A percentile compares a stretch with the other conserved stretches of the same genome.
Evolutionary conservation across 2,329 filamentous ascomycete species (phyloP).

Genomic region (Emericellopsis atlantica): DNA sequence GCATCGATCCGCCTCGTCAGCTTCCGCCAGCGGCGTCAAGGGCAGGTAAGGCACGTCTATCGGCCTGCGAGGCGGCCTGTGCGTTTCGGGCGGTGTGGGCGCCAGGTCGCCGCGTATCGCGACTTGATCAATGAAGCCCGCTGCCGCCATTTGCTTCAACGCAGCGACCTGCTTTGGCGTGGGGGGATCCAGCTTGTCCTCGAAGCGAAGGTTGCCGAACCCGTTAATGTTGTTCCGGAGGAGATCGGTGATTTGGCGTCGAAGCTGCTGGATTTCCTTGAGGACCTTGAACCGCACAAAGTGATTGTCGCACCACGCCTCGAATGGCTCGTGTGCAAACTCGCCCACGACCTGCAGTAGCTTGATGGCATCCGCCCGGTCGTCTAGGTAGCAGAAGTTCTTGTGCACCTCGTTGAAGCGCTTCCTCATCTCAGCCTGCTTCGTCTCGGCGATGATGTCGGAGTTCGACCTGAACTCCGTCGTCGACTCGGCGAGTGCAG

Average conservation of each 20-base stretch:
- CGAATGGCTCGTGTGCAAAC: conserved; percentile 62
- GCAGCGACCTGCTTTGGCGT: conserved; percentile 60
- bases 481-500: conserved; percentile 33
- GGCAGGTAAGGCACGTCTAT: conserved; percentile 89
- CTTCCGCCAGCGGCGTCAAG: conserved; percentile 53
- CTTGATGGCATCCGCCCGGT: conserved; percentile 79
- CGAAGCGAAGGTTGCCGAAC: conserved; percentile 43
- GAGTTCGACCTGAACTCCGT: conserved; percentile 45
- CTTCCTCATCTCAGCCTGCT: conserved; percentile 48
- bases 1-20: conserved; percentile 40
- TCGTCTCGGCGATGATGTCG: conserved; percentile 60
- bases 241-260: conserved; percentile 70
- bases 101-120: conserved; percentile 85
- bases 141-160: conserved; percentile 81
- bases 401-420: conserved; percentile 60
- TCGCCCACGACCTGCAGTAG: conserved; percentile 79
- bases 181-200: conserved; percentile 44
- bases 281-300: conserved; percentile 83
- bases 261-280: conserved; percentile 73
- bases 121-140: conserved; percentile 88
- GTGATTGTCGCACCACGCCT: conserved; percentile 67
- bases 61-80: conserved; percentile 64
- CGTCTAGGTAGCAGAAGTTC: conserved; percentile 69
- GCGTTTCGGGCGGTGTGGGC: conserved; percentile 54
- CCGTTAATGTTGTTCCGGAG: conserved; percentile 61